Percentiles rank a stretch among this genome's conserved stretches.
Evolutionary conservation across 345 rosid genomes (phyloP).

Genomic region (Salix dunnii): DNA sequence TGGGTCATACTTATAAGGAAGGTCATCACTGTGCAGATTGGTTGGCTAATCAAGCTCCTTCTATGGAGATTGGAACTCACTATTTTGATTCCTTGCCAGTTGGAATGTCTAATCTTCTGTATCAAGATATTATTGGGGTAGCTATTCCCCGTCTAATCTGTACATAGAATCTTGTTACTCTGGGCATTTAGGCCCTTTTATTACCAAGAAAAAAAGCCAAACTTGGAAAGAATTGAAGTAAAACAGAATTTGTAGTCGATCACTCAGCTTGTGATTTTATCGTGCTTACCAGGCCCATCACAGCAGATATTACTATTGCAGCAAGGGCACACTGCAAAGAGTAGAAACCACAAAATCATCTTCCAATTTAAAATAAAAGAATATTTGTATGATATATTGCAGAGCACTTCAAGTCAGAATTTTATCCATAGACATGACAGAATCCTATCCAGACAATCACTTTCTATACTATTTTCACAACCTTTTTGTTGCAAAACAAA

Average conservation of each 20-base stretch:
- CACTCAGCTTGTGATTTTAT: background rate
- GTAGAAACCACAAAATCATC: conserved; percentile 16
- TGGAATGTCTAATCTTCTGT: no score
- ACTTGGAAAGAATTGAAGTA: background rate
- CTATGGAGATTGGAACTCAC: no score
- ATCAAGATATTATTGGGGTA: no score
- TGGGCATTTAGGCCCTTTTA: no score
- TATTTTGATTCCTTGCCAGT: no score
- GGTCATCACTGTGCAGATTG: no score
- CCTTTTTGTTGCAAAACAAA: conserved; percentile 7
- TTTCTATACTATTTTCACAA: background rate
- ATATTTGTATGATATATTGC: background rate
- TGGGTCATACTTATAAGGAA: no score
- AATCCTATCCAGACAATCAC: background rate
- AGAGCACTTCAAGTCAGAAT: background rate
- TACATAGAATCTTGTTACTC: no score
- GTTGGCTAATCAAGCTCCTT: no score
- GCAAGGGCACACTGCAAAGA: conserved; percentile 88
- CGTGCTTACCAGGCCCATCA: conserved; percentile 78
- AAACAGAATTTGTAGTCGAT: background rate
- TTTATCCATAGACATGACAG: background rate
- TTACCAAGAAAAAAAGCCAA: background rate
- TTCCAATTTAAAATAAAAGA: conserved; percentile 7
- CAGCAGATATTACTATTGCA: conserved; percentile 93
- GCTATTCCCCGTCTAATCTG: no score